A percentile compares a stretch with the other conserved stretches of the same genome.
Evolutionary conservation across 2,329 filamentous ascomycete species (phyloP).

Genomic region (Fusarium sp.): DNA sequence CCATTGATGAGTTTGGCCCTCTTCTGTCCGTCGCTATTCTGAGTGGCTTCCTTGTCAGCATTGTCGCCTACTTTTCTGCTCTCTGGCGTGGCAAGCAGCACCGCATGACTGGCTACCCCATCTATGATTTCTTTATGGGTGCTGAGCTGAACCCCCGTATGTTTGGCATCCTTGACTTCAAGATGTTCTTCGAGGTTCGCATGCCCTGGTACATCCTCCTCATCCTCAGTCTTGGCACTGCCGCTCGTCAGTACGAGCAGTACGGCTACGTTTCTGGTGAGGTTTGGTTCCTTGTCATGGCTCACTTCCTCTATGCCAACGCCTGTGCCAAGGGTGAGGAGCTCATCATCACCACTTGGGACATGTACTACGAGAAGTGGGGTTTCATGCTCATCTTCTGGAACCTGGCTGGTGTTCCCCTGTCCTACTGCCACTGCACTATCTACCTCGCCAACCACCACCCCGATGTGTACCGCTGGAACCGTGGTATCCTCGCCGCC

Average conservation of each 20-base stretch:
- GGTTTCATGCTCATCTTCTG: conserved; percentile 99
- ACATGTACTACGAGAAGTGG: conserved; percentile 98
- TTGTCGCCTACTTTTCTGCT: conserved; percentile 89
- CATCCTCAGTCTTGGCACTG: conserved; percentile 79
- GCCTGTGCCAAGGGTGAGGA: conserved; percentile 94
- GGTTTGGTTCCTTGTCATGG: conserved; percentile 85
- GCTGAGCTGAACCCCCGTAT: conserved; percentile 90
- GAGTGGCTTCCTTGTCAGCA: conserved; percentile 85
- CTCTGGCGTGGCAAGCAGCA: conserved; percentile 83
- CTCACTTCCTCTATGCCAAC: conserved; percentile 92
- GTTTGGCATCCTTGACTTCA: conserved; percentile 89
- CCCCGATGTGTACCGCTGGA: conserved; percentile 82
- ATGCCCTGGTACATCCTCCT: conserved; percentile 94
- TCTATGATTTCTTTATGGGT: conserved; percentile 96
- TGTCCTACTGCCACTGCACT: conserved; percentile 94
- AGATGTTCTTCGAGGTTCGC: conserved; percentile 96
- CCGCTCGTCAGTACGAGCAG: conserved; percentile 83
- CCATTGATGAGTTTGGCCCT: conserved; percentile 95
- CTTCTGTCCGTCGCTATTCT: conserved; percentile 93
- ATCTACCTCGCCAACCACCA: conserved; percentile 89
- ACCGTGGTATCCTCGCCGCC: conserved; percentile 71
- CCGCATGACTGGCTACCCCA: conserved; percentile 87
- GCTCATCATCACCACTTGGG: conserved; percentile 89
- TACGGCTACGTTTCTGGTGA: conserved; percentile 91
- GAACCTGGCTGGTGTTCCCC: conserved; percentile 91